Base-by-base conservation (phyloP, 192 early-diverging fungal genomes). In the Coemansia sp. region DNA sequence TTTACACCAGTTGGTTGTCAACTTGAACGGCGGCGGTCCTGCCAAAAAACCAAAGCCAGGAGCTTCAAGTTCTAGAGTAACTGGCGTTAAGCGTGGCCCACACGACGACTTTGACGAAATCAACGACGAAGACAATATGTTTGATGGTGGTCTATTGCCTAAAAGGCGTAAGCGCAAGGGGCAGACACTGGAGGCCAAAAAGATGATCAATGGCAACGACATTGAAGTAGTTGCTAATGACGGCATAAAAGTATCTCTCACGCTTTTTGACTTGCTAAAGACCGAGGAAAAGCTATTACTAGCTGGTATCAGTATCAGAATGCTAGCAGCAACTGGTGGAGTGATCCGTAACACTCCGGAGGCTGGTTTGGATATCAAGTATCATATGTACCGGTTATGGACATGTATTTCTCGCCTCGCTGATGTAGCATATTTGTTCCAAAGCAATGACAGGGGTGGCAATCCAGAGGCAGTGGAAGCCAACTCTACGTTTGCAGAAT, bases 351-450 rank as follows among this genome's bases (percentile, higher is more conserved):
- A 70, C 23, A 55, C 36, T 12, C 37, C n/a, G 12, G 23, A 44
- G n/a, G 37, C 68, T 1, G 19, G 38, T 25, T 31, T 70, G 21
- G 78, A 81, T 23, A 67, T 69, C 12, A 72, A 72, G 61, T 81
- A 81, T 61, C 70, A 81, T 2, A 17, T 81, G 67, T 81, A 81
- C 32, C 60, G 78, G 5, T 64, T 81, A 21, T 81, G 78, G 78
- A 81, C 78, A 4, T 81, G 78, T n/a, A 70, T 81, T 1, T 64
- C 78, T 0, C 48, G 66, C 0, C 48, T 81, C 2, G 23, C 25
- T 0, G 64, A 76, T 23, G 50, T 76, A 0, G 36, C 42, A 21
- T 19, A 62, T 5, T 44, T 75, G 51, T 53, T 76, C 21, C 25
- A 46, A 27, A 62, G 46, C 9, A 27, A 9, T 9, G 12, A 23